A percentile compares a stretch with the other conserved stretches of the same genome.
Evolutionary conservation across 1,284 basidiomycete genomes (phyloP).

Genomic region (Trichosporon inkin): DNA sequence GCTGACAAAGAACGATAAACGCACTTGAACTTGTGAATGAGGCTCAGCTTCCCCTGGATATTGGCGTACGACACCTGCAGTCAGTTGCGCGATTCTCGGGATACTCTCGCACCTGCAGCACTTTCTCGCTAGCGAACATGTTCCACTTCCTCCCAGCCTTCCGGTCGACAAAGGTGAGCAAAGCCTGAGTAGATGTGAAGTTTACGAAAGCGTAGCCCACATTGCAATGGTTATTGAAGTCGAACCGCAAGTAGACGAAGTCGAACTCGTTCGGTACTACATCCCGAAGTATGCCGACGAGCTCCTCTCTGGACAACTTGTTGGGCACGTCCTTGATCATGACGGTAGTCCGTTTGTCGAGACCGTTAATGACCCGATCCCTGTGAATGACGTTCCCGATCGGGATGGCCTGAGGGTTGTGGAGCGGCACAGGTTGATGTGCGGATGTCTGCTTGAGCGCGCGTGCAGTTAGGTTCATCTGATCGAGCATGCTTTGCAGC

Average conservation of each 20-base stretch:
- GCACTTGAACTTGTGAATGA: constrained; percentile 49
- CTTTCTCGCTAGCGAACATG: constrained; percentile 49
- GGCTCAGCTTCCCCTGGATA: constrained; percentile 47
- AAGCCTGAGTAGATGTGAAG: constrained; percentile 34
- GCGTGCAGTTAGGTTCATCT: constrained; percentile 31
- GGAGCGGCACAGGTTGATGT: constrained; percentile 4
- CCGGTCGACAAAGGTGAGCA: constrained; percentile 40
- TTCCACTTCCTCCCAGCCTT: constrained; percentile 48
- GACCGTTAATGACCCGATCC: constrained; percentile 35
- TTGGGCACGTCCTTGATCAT: constrained; percentile 53
- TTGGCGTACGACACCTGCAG: constrained; percentile 48
- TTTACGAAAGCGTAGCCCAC: constrained; percentile 51
- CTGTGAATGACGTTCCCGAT: constrained; percentile 40
- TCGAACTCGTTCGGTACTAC: constrained; percentile 47
- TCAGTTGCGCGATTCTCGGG: background rate
- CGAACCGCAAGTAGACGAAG: constrained; percentile 50
- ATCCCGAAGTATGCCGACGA: constrained; percentile 44
- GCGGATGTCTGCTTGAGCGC: constrained; percentile 23
- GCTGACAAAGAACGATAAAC: constrained; percentile 1
- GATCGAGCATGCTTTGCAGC: constrained; percentile 30
- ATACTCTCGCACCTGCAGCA: constrained; percentile 40
- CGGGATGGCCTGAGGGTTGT: constrained; percentile 35
- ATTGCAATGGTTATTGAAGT: constrained; percentile 50
- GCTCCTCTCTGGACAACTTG: constrained; percentile 47
- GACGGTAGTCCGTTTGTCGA: constrained; percentile 45